Percentiles rank a stretch among this genome's conserved stretches.
phyloP scores from a whole-genome alignment of 306 rosid genomes.

The Fragaria vesca region DNA sequence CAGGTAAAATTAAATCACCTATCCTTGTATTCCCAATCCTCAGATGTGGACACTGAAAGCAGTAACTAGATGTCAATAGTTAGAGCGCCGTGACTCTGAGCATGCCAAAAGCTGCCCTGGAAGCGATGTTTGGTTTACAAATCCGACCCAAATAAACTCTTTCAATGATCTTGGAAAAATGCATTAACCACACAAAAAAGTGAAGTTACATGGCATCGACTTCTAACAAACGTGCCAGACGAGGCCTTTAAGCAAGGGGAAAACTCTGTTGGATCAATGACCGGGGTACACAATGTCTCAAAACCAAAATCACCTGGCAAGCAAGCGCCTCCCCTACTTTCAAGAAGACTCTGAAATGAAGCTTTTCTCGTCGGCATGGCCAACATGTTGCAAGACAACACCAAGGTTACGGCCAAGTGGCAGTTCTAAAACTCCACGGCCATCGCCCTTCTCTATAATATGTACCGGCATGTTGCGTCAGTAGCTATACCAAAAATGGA shows the following conservation, averaged over 20 bases:
- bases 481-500: conserved; percentile 36
- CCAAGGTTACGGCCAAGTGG: conserved; percentile 28
- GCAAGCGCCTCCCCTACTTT: conserved; percentile 23
- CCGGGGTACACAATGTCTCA: conserved; percentile 35
- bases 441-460: conserved; percentile 31
- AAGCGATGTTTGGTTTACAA: conserved; percentile 26
- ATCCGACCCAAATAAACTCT: conserved; percentile 36
- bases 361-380: conserved; percentile 23
- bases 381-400: conserved; percentile 16
- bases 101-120: conserved; percentile 32
- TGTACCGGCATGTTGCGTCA: conserved; percentile 43
- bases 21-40: conserved; percentile 19
- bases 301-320: conserved; percentile 18
- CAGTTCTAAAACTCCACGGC: conserved; percentile 32
- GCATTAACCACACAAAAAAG: conserved; percentile 16
- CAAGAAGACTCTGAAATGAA: conserved; percentile 30
- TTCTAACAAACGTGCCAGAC: conserved; percentile 24
- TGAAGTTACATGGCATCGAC: conserved; percentile 23
- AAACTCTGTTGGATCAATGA: conserved; percentile 14
- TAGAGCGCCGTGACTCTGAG: conserved; percentile 29
- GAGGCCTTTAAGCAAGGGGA: conserved; percentile 15
- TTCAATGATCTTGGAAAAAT: conserved; percentile 26
- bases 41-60: conserved; percentile 18
- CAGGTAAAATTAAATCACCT: conserved; percentile 22
- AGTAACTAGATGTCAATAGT: conserved; percentile 30